Base-by-base conservation (phyloP, 2,329 filamentous ascomycete species). In the Dendryphion nanum region DNA sequence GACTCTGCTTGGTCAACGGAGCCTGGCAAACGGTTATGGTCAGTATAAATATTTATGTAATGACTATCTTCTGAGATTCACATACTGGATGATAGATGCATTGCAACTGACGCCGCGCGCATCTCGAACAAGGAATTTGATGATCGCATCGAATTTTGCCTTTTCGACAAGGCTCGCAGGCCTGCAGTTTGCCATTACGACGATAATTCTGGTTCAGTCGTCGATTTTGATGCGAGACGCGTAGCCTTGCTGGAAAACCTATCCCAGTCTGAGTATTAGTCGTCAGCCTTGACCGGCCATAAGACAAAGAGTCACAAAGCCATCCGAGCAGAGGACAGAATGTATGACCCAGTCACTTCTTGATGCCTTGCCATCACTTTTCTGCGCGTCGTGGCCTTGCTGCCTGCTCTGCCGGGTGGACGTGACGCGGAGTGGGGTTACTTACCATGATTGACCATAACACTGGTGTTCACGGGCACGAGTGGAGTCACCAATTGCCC, bases 141-240 rank as follows among this genome's bases (percentile, higher is more conserved):
- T 65, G 62, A 36, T 65, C 63, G 34, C 60, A 63, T 30, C 52
- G 47, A n/a, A 64, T 42, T 36, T 65, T 61, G n/a, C 53, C 56
- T 37, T 60, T 59, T 3, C 63, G 50, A 35, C 63, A 66, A 12
- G 63, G 61, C 38, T 66, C 62, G 34, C 63, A 66, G 3, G 61
- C 58, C 36, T 65, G 63, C 4, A 63, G 47, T 37, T 65, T 64
- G n/a, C 63, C 62, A 48, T 66, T 66, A 16, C 63, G 55, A 13
- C 61, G 54, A 33, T 53, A 59, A 3, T 41, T 50, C 5, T 49
- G 55, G 30, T 57, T 63, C 15, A 57, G 47, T 18, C 45, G 48
- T 23, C 52, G 51, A 21, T 51, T 52, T 35, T 59, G 53, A 23
- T 61, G 55, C 12, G 47, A 49, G 29, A 44, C 49, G 16, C 51